These are phyloP conservation scores for Tetradesmus lagerheimii DNA, from an alignment of 139 green algal species.

Conservation along the genomic window DNA sequence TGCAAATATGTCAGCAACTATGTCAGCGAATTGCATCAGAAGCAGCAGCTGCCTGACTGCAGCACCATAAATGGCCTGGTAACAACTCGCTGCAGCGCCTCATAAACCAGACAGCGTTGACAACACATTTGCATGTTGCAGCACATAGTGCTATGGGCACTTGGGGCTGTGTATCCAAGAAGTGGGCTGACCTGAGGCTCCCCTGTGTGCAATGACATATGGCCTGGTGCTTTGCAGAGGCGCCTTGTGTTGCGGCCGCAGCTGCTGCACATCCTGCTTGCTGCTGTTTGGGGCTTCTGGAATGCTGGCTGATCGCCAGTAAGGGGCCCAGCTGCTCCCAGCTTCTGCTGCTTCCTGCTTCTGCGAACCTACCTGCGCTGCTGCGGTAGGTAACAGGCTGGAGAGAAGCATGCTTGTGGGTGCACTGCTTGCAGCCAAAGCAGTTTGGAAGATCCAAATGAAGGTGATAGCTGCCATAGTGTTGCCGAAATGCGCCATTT, in stretches of 20 bases:
- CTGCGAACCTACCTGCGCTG: neutral
- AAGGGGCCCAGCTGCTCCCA: neutral
- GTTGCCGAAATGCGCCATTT: neutral
- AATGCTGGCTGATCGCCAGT: neutral
- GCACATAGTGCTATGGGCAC: no score
- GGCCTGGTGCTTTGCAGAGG: neutral
- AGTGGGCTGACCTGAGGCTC: conserved; percentile 46
- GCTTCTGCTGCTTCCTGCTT: no score
- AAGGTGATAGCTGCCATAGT: neutral
- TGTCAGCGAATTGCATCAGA: no score
- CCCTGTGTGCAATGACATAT: conserved; percentile 57
- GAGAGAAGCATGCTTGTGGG: neutral
- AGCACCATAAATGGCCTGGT: no score
- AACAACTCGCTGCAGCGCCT: no score
- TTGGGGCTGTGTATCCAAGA: no score
- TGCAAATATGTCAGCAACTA: no score
- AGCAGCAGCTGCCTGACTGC: no score
- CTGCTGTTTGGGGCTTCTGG: neutral
- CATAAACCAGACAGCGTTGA: no score
- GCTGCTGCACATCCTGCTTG: neutral
- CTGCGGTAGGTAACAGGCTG: neutral
- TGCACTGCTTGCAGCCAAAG: neutral
- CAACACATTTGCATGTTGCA: no score
- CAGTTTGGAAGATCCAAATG: neutral
- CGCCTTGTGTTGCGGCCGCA: neutral